phyloP scores from a whole-genome alignment of 345 rosid species.

The Raphanus sativus region DNA sequence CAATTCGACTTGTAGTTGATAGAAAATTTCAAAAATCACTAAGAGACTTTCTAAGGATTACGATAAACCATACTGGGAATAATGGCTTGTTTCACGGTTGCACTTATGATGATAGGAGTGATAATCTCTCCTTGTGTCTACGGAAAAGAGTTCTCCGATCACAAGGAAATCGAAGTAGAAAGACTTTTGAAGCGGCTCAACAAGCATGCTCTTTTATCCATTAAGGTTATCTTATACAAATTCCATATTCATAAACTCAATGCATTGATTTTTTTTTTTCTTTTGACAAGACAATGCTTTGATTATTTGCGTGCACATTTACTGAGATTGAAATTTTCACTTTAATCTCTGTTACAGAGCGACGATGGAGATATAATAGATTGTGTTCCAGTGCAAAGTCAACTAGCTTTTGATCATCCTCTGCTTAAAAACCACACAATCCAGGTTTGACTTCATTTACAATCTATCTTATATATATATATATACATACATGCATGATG shows the following conservation, averaged over 20 bases:
- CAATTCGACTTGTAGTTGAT: conserved; percentile 1
- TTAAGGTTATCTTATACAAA: conserved; percentile 43
- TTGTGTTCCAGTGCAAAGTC: conserved; percentile 34
- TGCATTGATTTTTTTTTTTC: background rate
- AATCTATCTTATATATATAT: background rate
- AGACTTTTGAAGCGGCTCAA: conserved; percentile 58
- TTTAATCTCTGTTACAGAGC: conserved; percentile 24
- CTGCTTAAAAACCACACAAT: conserved; percentile 41
- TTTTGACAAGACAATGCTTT: no score
- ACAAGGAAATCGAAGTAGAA: conserved; percentile 32
- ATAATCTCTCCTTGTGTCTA: background rate
- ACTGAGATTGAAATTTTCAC: background rate
- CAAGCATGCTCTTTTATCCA: conserved; percentile 57
- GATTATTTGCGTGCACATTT: background rate
- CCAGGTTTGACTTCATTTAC: conserved; percentile 25
- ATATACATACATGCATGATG: background rate
- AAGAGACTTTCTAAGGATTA: conserved; percentile 1
- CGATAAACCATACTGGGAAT: background rate
- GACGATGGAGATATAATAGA: conserved; percentile 42
- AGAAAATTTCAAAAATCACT: background rate
- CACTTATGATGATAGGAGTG: background rate
- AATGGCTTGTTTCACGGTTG: background rate
- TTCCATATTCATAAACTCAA: background rate
- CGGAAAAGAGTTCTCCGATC: conserved; percentile 13
- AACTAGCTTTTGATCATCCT: conserved; percentile 41